Conservation (phyloP, 208 protist species). For the Phytomonas sp. region DNA sequence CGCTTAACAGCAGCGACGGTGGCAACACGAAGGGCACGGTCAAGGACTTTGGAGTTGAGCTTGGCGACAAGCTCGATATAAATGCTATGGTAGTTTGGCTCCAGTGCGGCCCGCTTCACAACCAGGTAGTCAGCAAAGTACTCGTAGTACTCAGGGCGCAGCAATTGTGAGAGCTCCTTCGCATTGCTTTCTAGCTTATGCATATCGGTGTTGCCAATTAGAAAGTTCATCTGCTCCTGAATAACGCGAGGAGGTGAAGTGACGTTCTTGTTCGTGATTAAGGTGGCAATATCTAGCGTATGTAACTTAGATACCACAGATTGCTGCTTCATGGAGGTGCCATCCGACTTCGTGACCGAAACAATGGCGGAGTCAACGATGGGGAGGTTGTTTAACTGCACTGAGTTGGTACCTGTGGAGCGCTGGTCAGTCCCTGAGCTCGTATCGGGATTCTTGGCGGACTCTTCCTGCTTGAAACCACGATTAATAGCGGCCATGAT, state of each 20-base stretch:
- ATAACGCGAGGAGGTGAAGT: slow-evolving; percentile 79
- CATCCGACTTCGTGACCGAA: slow-evolving; percentile 17
- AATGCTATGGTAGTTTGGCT: slow-evolving; percentile 96
- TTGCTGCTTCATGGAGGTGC: slow-evolving; percentile 25
- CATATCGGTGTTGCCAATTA: slow-evolving; percentile 87
- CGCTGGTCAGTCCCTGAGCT: neutral
- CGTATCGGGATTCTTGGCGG: slow-evolving; percentile 13
- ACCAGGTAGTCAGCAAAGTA: slow-evolving; percentile 97
- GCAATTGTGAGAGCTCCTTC: slow-evolving; percentile 61
- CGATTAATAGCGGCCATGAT: slow-evolving; percentile 85
- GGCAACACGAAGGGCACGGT: slow-evolving; percentile 69
- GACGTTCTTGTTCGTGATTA: slow-evolving; percentile 62
- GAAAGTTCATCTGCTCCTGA: slow-evolving; percentile 89
- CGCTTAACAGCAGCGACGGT: slow-evolving; percentile 84
- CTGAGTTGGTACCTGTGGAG: neutral
- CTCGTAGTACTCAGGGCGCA: slow-evolving; percentile 83
- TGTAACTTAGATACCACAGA: slow-evolving; percentile 56
- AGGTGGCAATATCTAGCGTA: slow-evolving; percentile 77
- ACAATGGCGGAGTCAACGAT: slow-evolving; percentile 73
- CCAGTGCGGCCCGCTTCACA: slow-evolving; percentile 95
- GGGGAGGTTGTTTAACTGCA: slow-evolving; percentile 17
- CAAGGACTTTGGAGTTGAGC: slow-evolving; percentile 74
- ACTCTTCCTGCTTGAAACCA: slow-evolving; percentile 70
- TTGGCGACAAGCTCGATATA: slow-evolving; percentile 86
- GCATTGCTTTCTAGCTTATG: slow-evolving; percentile 80